A percentile compares a stretch with the other conserved stretches of the same genome.
These are phyloP conservation scores for Salix purpurea DNA, from an alignment of 345 rosid species.

Conservation along the genomic window DNA sequence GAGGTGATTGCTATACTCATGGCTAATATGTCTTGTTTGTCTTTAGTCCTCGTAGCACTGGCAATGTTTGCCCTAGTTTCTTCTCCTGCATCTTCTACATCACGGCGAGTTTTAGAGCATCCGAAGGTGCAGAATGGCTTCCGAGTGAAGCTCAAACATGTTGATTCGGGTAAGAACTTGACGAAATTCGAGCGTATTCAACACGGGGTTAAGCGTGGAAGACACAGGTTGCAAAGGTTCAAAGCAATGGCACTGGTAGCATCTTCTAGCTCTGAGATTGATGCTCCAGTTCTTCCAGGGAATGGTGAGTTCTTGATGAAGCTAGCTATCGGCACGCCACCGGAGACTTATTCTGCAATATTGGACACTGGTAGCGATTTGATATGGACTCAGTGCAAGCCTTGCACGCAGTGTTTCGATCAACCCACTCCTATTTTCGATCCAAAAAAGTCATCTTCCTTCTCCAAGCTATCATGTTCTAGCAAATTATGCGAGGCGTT, in stretches of 20 bases:
- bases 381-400: constrained; percentile 96
- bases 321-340: constrained; percentile 65
- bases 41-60: not conserved
- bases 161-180: constrained; percentile 71
- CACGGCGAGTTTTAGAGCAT: constrained; percentile 18
- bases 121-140: constrained; percentile 30
- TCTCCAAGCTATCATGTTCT: constrained; percentile 52
- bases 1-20: not conserved
- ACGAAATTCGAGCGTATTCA: constrained; percentile 65
- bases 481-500: constrained; percentile 54
- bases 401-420: constrained; percentile 60
- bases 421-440: constrained; percentile 78
- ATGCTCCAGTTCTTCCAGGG: constrained; percentile 55
- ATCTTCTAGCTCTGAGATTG: constrained; percentile 19
- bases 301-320: constrained; percentile 81
- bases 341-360: constrained; percentile 54
- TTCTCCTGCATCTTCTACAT: constrained; percentile 13
- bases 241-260: constrained; percentile 45
- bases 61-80: not conserved
- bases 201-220: constrained; percentile 63
- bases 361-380: constrained; percentile 89
- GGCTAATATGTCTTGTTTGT: constrained; percentile 13
- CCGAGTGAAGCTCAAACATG: constrained; percentile 46
- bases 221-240: constrained; percentile 52
- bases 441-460: constrained; percentile 63